Evolutionary conservation across 306 rosid species (phyloP).

Genomic region (Pyrus betulifolia): DNA sequence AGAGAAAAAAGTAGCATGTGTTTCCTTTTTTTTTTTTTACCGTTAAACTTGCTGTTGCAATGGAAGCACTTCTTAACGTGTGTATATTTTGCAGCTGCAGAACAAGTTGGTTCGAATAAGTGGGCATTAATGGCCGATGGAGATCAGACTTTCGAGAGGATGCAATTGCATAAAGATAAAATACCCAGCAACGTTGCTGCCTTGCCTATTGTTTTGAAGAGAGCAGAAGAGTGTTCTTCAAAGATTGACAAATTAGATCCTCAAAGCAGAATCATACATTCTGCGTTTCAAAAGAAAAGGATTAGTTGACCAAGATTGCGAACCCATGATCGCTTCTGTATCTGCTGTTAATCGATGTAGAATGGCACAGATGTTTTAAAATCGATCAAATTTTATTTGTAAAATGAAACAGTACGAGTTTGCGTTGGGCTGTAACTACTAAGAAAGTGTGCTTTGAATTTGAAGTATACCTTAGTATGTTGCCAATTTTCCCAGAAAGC

Average conservation of each 20-base stretch:
- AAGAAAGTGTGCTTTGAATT: not conserved
- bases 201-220: conserved; percentile 57
- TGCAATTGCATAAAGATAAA: conserved; percentile 56
- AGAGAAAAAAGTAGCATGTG: not conserved
- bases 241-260: conserved; percentile 63
- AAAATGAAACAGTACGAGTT: not conserved
- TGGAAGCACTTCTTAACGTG: not conserved
- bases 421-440: conserved; percentile 9
- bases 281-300: conserved; percentile 54
- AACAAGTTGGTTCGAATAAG: conserved; percentile 24
- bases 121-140: conserved; percentile 12
- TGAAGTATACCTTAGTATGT: not conserved
- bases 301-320: conserved; percentile 24
- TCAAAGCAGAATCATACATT: conserved; percentile 40
- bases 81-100: conserved; percentile 26
- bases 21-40: not conserved
- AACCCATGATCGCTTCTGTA: conserved; percentile 7
- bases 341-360: conserved; percentile 10
- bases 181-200: conserved; percentile 47
- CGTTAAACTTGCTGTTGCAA: not conserved
- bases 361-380: conserved; percentile 8
- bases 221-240: conserved; percentile 66
- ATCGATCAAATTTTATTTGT: conserved; percentile 2
- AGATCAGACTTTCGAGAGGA: conserved; percentile 45
- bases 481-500: not conserved